Conservation (phyloP, 2,329 filamentous ascomycete species). For the Lasiodiplodia citricola region DNA sequence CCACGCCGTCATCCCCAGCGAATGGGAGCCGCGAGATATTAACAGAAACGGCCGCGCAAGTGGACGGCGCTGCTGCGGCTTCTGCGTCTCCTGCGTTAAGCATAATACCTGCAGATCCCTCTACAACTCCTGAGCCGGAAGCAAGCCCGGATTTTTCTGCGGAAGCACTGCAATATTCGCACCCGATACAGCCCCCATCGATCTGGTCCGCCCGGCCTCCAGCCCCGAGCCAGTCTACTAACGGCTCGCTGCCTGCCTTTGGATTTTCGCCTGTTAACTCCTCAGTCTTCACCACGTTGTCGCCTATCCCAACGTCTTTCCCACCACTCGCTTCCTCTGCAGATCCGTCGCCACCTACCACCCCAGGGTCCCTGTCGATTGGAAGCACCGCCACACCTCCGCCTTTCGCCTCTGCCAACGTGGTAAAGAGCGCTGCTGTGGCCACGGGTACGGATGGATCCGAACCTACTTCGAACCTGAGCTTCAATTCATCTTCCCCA, state of each 20-base stretch:
- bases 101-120: conserved; percentile 18
- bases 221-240: conserved; percentile 5
- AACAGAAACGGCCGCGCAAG: conserved; percentile 21
- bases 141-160: neutral
- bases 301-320: neutral
- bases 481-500: neutral
- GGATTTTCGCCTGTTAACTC: neutral
- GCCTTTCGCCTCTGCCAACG: neutral
- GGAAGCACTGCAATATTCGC: neutral
- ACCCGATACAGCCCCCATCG: conserved; percentile 6
- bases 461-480: neutral
- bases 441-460: conserved; percentile 11
- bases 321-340: neutral
- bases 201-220: neutral
- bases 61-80: conserved; percentile 8
- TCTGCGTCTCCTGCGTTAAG: conserved; percentile 22
- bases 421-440: conserved; percentile 15
- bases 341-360: conserved; percentile 1
- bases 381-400: conserved; percentile 16
- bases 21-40: conserved; percentile 17
- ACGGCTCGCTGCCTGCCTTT: neutral
- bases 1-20: conserved; percentile 13
- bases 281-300: neutral
- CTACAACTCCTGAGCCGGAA: neutral
- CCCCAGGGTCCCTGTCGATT: neutral